Evolutionary conservation across 768 basidiomycete species (phyloP).

Genomic region (Sarcodon sp.): DNA sequence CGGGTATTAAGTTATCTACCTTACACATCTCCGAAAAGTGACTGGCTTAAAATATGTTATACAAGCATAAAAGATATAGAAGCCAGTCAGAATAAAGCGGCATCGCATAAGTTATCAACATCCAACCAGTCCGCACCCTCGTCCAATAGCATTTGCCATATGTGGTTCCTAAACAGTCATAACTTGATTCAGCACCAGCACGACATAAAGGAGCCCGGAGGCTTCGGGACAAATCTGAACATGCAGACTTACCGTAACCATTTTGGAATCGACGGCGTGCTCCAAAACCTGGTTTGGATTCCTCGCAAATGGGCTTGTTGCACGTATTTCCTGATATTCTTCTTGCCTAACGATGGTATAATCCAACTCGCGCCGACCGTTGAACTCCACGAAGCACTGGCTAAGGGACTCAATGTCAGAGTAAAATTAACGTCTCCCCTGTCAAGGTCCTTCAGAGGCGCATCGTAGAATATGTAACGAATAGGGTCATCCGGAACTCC

Average conservation of each 20-base stretch:
- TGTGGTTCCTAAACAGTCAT: slow-evolving; percentile 5
- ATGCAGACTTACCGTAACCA: neutral
- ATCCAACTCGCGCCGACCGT: slow-evolving; percentile 9
- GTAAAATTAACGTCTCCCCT: neutral
- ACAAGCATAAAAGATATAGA: no score
- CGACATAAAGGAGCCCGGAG: neutral
- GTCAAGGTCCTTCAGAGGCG: slow-evolving; percentile 5
- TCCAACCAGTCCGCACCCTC: slow-evolving; percentile 16
- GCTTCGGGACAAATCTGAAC: neutral
- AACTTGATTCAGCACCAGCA: slow-evolving; percentile 4
- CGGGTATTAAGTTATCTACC: no score
- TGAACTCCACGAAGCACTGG: slow-evolving; percentile 11
- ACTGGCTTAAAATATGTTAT: no score
- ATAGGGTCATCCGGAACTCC: neutral
- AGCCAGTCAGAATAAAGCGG: neutral
- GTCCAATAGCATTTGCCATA: slow-evolving; percentile 12
- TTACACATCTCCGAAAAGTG: no score
- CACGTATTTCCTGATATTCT: slow-evolving; percentile 10
- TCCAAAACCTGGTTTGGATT: neutral
- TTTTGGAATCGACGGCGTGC: neutral
- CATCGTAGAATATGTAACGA: neutral
- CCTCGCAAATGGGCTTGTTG: neutral
- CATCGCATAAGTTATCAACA: slow-evolving; percentile 11
- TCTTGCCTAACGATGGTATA: neutral
- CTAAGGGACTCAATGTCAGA: slow-evolving; percentile 10